Percentiles rank a stretch among this genome's conserved stretches.
phyloP scores from a whole-genome alignment of 768 basidiomycete species.

The Kwoniella sp. region DNA sequence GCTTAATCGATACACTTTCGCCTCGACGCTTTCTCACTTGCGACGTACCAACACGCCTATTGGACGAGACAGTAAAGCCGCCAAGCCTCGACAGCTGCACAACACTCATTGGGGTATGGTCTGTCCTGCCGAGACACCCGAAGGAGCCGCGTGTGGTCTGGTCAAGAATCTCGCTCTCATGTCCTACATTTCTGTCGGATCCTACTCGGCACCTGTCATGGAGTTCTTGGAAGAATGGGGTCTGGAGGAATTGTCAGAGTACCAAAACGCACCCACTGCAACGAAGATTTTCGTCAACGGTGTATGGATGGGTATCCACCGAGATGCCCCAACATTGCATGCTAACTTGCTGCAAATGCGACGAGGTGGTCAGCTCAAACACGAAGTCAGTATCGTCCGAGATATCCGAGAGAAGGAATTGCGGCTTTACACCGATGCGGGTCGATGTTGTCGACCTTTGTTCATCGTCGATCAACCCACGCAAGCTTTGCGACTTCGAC shows the following conservation, averaged over 20 bases:
- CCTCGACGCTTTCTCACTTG: conserved; percentile 94
- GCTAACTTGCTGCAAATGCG: conserved; percentile 90
- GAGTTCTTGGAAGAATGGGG: conserved; percentile 99
- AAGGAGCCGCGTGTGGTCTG: conserved; percentile 98
- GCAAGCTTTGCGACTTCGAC: conserved; percentile 78
- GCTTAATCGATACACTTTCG: conserved; percentile 96
- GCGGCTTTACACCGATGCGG: conserved; percentile 92
- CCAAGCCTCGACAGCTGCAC: conserved; percentile 97
- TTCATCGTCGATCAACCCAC: conserved; percentile 85
- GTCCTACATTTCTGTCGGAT: conserved; percentile 97
- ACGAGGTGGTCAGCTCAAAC: conserved; percentile 89
- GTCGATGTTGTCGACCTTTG: conserved; percentile 92
- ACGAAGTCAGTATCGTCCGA: conserved; percentile 94
- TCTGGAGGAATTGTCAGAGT: conserved; percentile 90
- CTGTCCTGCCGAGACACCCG: conserved; percentile 97
- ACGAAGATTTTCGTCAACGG: conserved; percentile 99
- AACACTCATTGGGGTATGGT: conserved; percentile 99
- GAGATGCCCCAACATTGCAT: conserved; percentile 87
- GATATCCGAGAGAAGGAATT: conserved; percentile 96
- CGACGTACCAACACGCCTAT: conserved; percentile 98
- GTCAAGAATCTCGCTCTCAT: conserved; percentile 98
- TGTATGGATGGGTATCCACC: conserved; percentile 99
- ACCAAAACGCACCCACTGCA: conserved; percentile 71
- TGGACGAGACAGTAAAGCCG: conserved; percentile 97
- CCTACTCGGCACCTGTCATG: conserved; percentile 90